Evolutionary conservation across 139 green algal genomes (phyloP).

Genomic region (Spirogloea muscicola): DNA sequence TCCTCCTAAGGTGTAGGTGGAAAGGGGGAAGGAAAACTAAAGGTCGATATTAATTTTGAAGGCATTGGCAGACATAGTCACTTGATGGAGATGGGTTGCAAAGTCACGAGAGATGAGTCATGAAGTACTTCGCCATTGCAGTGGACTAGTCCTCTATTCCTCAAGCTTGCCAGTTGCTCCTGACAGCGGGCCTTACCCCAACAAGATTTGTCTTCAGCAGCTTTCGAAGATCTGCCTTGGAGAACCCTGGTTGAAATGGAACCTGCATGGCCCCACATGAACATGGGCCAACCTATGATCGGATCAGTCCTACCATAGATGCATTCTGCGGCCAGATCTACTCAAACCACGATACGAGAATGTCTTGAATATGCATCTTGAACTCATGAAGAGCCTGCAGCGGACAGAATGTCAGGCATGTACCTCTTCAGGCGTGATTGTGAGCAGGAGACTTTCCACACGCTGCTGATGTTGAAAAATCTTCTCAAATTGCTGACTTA

Average conservation of each 20-base stretch:
- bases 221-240: conserved; percentile 27
- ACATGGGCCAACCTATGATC: background rate
- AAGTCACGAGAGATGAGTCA: too few relatives aligned
- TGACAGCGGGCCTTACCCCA: too few relatives aligned
- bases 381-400: background rate
- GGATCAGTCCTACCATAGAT: background rate
- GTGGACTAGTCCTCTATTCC: too few relatives aligned
- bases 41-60: too few relatives aligned
- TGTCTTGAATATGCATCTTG: too few relatives aligned
- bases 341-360: background rate
- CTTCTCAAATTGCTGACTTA: conserved; percentile 23
- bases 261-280: conserved; percentile 14
- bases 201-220: too few relatives aligned
- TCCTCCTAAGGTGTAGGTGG: too few relatives aligned
- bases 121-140: too few relatives aligned
- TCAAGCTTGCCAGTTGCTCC: too few relatives aligned
- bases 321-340: background rate
- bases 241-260: conserved; percentile 36
- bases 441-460: conserved; percentile 8
- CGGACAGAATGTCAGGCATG: conserved; percentile 1
- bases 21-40: too few relatives aligned
- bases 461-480: conserved; percentile 10
- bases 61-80: too few relatives aligned
- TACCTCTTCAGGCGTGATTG: conserved; percentile 21
- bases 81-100: too few relatives aligned